Conservation (phyloP, 768 basidiomycete species). For the Udeniomyces megalosporus region DNA sequence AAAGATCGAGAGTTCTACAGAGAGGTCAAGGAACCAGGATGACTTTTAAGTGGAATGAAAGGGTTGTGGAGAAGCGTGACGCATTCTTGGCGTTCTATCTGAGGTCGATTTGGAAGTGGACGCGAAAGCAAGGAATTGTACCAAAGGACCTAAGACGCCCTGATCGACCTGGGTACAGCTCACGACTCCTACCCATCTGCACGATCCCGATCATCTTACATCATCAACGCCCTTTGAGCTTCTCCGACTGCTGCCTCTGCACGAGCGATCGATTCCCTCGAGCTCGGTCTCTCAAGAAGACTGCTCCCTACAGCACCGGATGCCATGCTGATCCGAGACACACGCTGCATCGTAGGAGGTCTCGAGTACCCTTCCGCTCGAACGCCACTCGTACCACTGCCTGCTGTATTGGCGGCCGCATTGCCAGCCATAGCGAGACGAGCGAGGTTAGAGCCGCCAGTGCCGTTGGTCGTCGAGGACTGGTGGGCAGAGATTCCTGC, state of each 20-base stretch:
- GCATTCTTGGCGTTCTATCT: no score
- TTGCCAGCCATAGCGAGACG: conserved; percentile 13
- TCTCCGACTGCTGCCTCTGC: conserved; percentile 3
- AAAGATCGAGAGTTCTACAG: no score
- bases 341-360: neutral
- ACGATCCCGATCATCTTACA: neutral
- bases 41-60: no score
- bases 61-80: no score
- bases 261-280: conserved; percentile 6
- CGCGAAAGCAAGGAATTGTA: neutral
- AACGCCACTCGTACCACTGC: neutral
- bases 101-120: no score
- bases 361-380: neutral
- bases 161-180: no score
- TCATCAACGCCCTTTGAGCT: conserved; percentile 4
- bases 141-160: neutral
- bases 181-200: no score
- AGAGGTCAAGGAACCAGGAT: no score
- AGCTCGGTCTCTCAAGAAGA: neutral
- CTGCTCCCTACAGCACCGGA: neutral
- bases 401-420: neutral
- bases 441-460: conserved; percentile 1
- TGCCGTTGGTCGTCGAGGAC: neutral
- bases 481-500: neutral
- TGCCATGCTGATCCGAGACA: neutral